phyloP scores from a whole-genome alignment of 176 grass and related monocot genomes.

The Musa acuminata region DNA sequence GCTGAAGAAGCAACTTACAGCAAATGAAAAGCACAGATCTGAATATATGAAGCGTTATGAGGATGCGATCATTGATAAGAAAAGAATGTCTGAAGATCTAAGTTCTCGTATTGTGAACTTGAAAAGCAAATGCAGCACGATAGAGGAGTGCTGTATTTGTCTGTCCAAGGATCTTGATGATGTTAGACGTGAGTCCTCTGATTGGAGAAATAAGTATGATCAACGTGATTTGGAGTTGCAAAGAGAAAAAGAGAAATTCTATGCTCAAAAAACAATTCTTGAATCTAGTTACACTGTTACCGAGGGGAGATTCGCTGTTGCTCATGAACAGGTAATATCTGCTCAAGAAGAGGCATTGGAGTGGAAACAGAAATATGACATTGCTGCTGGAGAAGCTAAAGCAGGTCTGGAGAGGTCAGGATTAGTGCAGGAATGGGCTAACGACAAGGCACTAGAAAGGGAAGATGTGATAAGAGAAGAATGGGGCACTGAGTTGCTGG shows the following conservation, averaged over 20 bases:
- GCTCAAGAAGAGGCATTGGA: slow-evolving; percentile 60
- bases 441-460: slow-evolving; percentile 61
- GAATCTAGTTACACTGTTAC: slow-evolving; percentile 43
- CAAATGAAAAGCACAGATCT: slow-evolving; percentile 55
- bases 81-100: slow-evolving; percentile 49
- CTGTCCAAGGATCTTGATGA: slow-evolving; percentile 54
- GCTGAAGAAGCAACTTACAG: slow-evolving; percentile 54
- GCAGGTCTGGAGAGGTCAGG: slow-evolving; percentile 54
- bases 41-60: slow-evolving; percentile 66
- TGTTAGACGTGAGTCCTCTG: slow-evolving; percentile 44
- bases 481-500: slow-evolving; percentile 39
- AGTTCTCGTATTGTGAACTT: slow-evolving; percentile 47
- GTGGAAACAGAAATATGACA: slow-evolving; percentile 72
- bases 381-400: slow-evolving; percentile 56
- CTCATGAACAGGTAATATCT: slow-evolving; percentile 45
- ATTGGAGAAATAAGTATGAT: slow-evolving; percentile 58
- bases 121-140: slow-evolving; percentile 55
- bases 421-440: slow-evolving; percentile 53
- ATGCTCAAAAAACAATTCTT: slow-evolving; percentile 29
- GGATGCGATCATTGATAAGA: slow-evolving; percentile 51
- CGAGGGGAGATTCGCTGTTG: slow-evolving; percentile 52
- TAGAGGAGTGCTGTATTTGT: slow-evolving; percentile 48
- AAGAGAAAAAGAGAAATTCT: slow-evolving; percentile 35
- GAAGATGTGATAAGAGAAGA: slow-evolving; percentile 57
- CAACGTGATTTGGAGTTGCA: slow-evolving; percentile 30